Evolutionary conservation across 257 asterid species (phyloP).

Genomic region (Apocynum venetum): DNA sequence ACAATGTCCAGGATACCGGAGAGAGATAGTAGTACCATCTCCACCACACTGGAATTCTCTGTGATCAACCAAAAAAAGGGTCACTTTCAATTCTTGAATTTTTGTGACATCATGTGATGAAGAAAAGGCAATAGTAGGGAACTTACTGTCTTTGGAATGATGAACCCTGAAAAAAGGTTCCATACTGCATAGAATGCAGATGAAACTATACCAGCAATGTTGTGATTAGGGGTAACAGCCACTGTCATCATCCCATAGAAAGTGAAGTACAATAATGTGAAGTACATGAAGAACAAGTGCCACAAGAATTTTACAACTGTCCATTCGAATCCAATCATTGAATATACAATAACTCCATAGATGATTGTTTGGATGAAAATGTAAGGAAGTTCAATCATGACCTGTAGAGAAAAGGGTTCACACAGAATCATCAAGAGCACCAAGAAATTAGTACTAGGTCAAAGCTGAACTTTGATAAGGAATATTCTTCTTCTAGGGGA

Average conservation of each 20-base stretch:
- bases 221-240: slow-evolving; percentile 16
- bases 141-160: slow-evolving; percentile 13
- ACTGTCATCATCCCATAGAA: slow-evolving; percentile 20
- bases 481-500: too few relatives aligned
- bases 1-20: slow-evolving; percentile 18
- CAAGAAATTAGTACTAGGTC: slow-evolving; percentile 28
- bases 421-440: slow-evolving; percentile 41
- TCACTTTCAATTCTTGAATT: neutral
- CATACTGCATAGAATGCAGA: slow-evolving; percentile 13
- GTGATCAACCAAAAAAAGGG: neutral
- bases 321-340: slow-evolving; percentile 74
- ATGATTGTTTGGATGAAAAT: slow-evolving; percentile 60
- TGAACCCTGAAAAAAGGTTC: slow-evolving; percentile 18
- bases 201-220: slow-evolving; percentile 12
- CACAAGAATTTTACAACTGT: slow-evolving; percentile 55
- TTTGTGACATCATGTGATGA: neutral
- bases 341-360: slow-evolving; percentile 68
- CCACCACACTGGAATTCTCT: slow-evolving; percentile 27
- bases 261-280: slow-evolving; percentile 35
- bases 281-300: slow-evolving; percentile 68
- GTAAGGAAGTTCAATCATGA: slow-evolving; percentile 74
- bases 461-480: too few relatives aligned
- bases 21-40: slow-evolving; percentile 19
- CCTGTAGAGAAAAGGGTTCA: slow-evolving; percentile 51
- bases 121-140: neutral